A percentile compares a stretch with the other conserved stretches of the same genome.
Evolutionary conservation across 768 basidiomycete genomes (phyloP).

Genomic region (Macrolepiota fuliginosa): DNA sequence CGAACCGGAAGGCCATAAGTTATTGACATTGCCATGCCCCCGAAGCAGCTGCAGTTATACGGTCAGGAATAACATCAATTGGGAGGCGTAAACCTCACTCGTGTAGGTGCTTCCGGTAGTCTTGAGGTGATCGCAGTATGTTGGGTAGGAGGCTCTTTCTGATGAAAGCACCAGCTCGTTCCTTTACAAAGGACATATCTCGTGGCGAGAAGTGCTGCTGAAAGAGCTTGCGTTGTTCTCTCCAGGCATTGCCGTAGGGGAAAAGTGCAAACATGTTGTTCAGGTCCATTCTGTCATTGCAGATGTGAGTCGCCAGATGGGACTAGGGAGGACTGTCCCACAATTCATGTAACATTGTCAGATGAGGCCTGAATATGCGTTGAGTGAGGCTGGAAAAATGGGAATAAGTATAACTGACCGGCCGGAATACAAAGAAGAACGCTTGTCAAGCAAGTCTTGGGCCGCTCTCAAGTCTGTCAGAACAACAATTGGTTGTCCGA

Average conservation of each 20-base stretch:
- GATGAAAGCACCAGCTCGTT: neutral
- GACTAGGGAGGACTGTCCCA: neutral
- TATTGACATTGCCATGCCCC: neutral
- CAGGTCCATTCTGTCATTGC: neutral
- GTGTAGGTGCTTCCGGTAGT: neutral
- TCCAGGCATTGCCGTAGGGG: slow-evolving; percentile 3
- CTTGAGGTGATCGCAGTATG: neutral
- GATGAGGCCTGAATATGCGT: neutral
- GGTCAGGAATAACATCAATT: neutral
- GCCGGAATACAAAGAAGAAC: neutral
- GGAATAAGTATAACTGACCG: neutral
- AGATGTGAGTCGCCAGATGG: neutral
- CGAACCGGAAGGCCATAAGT: neutral
- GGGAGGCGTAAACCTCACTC: neutral
- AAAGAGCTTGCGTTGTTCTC: slow-evolving; percentile 9
- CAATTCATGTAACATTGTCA: neutral
- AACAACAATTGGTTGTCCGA: neutral
- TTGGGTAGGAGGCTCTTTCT: neutral
- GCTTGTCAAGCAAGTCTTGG: neutral
- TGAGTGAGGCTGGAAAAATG: neutral
- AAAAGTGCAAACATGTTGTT: neutral
- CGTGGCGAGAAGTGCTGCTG: neutral
- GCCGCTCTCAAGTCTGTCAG: neutral
- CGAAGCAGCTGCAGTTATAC: neutral
- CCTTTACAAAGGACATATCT: neutral